Evolutionary conservation across 345 rosid genomes (phyloP).

Genomic region (Salix viminalis): DNA sequence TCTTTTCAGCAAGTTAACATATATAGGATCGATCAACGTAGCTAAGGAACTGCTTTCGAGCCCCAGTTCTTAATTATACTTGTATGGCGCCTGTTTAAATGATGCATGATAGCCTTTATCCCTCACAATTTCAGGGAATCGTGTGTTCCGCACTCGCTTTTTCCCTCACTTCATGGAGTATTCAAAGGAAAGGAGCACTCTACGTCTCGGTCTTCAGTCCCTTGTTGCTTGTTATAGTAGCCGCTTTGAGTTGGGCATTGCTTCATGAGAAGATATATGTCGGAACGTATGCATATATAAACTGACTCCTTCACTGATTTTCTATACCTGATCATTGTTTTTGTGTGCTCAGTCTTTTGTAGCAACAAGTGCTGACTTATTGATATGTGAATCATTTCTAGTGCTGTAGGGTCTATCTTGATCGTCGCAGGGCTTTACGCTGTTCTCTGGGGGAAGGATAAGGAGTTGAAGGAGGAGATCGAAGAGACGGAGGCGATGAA

Average conservation of each 20-base stretch:
- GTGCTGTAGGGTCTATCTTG: slow-evolving; percentile 64
- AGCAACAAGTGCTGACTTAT: neutral
- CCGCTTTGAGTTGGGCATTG: slow-evolving; percentile 75
- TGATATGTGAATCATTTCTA: slow-evolving; percentile 16
- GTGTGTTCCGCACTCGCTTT: slow-evolving; percentile 70
- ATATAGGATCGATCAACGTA: no score
- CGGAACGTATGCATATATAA: slow-evolving; percentile 56
- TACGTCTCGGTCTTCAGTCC: slow-evolving; percentile 90
- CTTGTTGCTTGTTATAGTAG: slow-evolving; percentile 59
- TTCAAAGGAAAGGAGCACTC: slow-evolving; percentile 75
- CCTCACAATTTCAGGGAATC: slow-evolving; percentile 46
- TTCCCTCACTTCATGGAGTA: slow-evolving; percentile 62
- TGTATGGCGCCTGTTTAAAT: neutral
- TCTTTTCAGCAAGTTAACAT: no score
- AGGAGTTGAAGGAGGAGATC: slow-evolving; percentile 32
- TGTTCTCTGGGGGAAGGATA: slow-evolving; percentile 88
- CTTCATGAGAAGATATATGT: slow-evolving; percentile 69
- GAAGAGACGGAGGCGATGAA: slow-evolving; percentile 5
- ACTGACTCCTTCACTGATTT: neutral
- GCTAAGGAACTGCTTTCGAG: neutral
- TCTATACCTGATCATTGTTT: neutral
- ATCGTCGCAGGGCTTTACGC: slow-evolving; percentile 68
- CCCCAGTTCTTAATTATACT: neutral
- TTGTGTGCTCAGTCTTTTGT: neutral
- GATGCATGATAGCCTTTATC: neutral